Evolutionary conservation across 2,329 filamentous ascomycete species (phyloP), one percentile per base, ranked within the genome.

Genomic region (Plenodomus biglobosus): DNA sequence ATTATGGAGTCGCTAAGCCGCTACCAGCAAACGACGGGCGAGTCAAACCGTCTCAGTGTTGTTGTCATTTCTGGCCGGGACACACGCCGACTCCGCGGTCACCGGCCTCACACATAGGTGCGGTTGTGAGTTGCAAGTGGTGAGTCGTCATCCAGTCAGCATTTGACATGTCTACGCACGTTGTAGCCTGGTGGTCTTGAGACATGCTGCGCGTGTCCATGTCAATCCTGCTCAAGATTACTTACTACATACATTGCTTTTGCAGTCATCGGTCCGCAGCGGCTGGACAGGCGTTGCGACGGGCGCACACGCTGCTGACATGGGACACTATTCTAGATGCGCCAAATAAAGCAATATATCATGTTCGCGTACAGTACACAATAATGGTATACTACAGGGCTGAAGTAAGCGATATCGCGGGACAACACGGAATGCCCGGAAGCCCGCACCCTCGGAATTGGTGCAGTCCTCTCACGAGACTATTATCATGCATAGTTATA

Each of bases 1-100:
- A 61, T 58, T 43, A 52, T 55, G 58, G 54, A 53, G 44, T 49
- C 49, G 52, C 57, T 54, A 58, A 50, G 38, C 46, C 40, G 45
- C 44, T 54, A 50, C 56, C 56, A 58, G 54, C 58, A 57, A 60
- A 58, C 54, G 56, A 55, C 55, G 42, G 48, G 46, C 53, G 48
- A 56, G 50, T 50, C 56, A 55, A 56, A 45, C 48, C 54, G 58
- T 58, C 56, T 59, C 53, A 61, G 53, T 43, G 30, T 39, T 37
- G 48, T 59, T 49, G 56, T 56, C 51, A 50, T 50, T 11, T 7
- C 27, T 32, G 8, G 13, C 27, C 27, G 27, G 27, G 27, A 32
- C 3, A 11, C 27, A 32, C 27, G 6, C 27, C 27, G 8, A 41
- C 39, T 43, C 48, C 42, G 42, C 42, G 43, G 42, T 21, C 30